Evolutionary conservation across 805 yeast genomes (phyloP).

Genomic region (Suhomyces xylopsoci): DNA sequence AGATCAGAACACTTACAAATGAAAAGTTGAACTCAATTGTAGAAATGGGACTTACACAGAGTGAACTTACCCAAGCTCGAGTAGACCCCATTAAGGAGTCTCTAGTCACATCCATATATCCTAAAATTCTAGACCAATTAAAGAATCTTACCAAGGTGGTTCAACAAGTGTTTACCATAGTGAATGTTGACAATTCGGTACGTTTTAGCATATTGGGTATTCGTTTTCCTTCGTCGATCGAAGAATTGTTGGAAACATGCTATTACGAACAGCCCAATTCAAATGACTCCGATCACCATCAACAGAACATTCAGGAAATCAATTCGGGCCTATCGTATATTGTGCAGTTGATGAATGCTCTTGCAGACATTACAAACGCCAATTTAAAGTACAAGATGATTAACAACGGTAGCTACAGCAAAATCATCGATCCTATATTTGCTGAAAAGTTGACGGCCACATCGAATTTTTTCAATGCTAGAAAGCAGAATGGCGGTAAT

Average conservation of each 20-base stretch:
- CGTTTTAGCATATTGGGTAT: slow-evolving; percentile 30
- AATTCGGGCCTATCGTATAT: slow-evolving; percentile 33
- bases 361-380: slow-evolving; percentile 26
- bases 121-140: slow-evolving; percentile 16
- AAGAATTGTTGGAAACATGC: slow-evolving; percentile 28
- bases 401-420: slow-evolving; percentile 17
- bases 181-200: slow-evolving; percentile 18
- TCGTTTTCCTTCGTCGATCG: slow-evolving; percentile 33
- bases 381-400: slow-evolving; percentile 28
- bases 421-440: slow-evolving; percentile 22
- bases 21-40: slow-evolving; percentile 15
- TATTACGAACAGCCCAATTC: slow-evolving; percentile 18
- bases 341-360: slow-evolving; percentile 21
- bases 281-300: slow-evolving; percentile 9
- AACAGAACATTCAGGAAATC: slow-evolving; percentile 19
- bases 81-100: slow-evolving; percentile 26
- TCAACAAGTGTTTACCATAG: slow-evolving; percentile 26
- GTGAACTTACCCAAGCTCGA: slow-evolving; percentile 26
- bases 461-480: not conserved
- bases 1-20: slow-evolving; percentile 12
- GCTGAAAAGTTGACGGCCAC: not conserved
- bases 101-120: slow-evolving; percentile 19
- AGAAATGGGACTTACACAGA: slow-evolving; percentile 17
- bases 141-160: slow-evolving; percentile 15
- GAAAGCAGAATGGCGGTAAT: not conserved